phyloP scores from a whole-genome alignment of 2,329 filamentous ascomycete species.

The Chrysoporthe austroafricana region DNA sequence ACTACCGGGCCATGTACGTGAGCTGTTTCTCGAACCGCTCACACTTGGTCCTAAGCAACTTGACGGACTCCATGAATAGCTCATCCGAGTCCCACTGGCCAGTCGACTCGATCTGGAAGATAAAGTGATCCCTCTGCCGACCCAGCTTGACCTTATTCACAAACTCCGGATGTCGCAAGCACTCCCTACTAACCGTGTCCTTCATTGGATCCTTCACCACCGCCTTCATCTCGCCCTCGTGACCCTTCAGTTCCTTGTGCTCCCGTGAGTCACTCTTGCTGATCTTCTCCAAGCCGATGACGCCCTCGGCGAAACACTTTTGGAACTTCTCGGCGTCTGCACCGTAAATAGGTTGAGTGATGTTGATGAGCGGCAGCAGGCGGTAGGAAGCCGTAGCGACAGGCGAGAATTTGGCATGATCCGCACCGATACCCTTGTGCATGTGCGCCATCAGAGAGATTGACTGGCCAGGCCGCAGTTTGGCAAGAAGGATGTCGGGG shows the following conservation, averaged over 20 bases:
- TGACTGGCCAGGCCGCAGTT: slow-evolving; percentile 87
- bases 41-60: slow-evolving; percentile 84
- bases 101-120: slow-evolving; percentile 92
- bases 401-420: slow-evolving; percentile 97
- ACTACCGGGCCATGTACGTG: slow-evolving; percentile 62
- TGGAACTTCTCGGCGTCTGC: slow-evolving; percentile 87
- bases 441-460: slow-evolving; percentile 90
- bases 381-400: slow-evolving; percentile 95
- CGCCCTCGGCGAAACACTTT: slow-evolving; percentile 84
- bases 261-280: slow-evolving; percentile 66
- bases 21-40: slow-evolving; percentile 72
- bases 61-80: slow-evolving; percentile 88
- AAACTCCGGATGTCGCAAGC: slow-evolving; percentile 88
- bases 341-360: slow-evolving; percentile 81
- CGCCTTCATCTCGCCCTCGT: slow-evolving; percentile 81
- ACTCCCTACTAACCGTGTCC: slow-evolving; percentile 94
- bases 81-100: slow-evolving; percentile 95
- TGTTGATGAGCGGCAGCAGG: slow-evolving; percentile 84
- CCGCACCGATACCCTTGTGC: slow-evolving; percentile 89
- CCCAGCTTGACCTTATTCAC: slow-evolving; percentile 94
- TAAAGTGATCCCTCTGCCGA: slow-evolving; percentile 91
- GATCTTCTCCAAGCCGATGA: slow-evolving; percentile 79
- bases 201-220: slow-evolving; percentile 88
- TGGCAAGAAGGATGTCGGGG: slow-evolving; percentile 91
- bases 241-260: slow-evolving; percentile 71